Conservation (phyloP, 1,284 basidiomycete species). For the Trametes hirsuta region DNA sequence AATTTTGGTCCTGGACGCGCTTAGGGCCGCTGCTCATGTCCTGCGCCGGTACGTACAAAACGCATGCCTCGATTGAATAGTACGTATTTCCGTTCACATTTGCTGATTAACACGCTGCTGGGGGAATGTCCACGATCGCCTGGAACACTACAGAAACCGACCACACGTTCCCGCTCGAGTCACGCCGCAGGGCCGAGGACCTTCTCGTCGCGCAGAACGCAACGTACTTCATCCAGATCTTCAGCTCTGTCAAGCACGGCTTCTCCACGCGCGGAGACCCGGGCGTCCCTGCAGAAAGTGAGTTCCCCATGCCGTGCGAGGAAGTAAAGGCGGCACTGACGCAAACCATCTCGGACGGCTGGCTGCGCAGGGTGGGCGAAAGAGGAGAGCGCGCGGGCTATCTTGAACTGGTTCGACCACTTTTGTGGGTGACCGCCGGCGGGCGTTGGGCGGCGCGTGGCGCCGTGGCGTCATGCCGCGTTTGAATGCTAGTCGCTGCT, state of each 20-base stretch:
- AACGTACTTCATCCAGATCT: conserved; percentile 52
- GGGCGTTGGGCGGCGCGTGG: no score
- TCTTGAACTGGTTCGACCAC: conserved; percentile 31
- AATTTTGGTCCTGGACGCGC: not conserved
- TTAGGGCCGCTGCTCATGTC: conserved; percentile 22
- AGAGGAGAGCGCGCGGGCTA: conserved; percentile 53
- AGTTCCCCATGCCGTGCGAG: not conserved
- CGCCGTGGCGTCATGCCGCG: no score
- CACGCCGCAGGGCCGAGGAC: conserved; percentile 49
- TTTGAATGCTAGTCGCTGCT: no score
- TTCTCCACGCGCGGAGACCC: conserved; percentile 48
- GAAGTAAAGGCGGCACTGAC: no score
- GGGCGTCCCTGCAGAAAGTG: conserved; percentile 44
- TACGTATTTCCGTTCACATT: no score
- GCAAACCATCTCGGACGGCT: no score
- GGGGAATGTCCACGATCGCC: no score
- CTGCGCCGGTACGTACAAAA: conserved; percentile 12
- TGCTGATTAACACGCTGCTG: not conserved
- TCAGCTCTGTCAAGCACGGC: conserved; percentile 51
- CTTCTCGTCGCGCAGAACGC: conserved; percentile 48
- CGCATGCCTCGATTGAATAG: no score
- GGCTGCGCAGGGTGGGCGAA: conserved; percentile 53
- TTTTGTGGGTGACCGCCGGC: not conserved
- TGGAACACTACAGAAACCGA: conserved; percentile 41
- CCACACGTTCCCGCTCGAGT: conserved; percentile 45